These are phyloP conservation scores for Geranium incanum DNA, from an alignment of 441 rosid genomes.

Conservation along the genomic window DNA sequence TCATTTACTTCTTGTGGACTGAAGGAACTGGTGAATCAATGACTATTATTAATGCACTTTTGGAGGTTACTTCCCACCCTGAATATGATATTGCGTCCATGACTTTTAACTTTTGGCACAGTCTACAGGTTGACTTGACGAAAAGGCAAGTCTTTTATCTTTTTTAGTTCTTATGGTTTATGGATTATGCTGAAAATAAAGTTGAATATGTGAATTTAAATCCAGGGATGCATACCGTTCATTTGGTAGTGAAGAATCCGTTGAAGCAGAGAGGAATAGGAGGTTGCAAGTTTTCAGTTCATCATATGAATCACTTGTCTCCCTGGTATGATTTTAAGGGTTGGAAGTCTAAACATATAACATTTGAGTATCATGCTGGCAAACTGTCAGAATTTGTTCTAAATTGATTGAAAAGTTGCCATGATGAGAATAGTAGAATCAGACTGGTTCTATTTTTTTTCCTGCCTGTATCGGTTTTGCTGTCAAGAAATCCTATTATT, in stretches of 20 bases:
- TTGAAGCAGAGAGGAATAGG: constrained; percentile 80
- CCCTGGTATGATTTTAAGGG: constrained; percentile 59
- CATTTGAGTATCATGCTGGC: constrained; percentile 11
- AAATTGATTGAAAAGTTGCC: not conserved
- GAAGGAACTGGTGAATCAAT: constrained; percentile 88
- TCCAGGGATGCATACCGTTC: constrained; percentile 70
- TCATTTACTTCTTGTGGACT: constrained; percentile 15
- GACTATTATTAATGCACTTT: constrained; percentile 71
- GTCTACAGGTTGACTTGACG: constrained; percentile 83
- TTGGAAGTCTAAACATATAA: constrained; percentile 20
- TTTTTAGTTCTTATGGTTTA: constrained; percentile 17
- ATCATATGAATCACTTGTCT: constrained; percentile 78
- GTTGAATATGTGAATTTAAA: constrained; percentile 25
- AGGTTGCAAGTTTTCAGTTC: constrained; percentile 67
- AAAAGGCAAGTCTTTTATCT: constrained; percentile 48
- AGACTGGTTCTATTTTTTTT: not conserved
- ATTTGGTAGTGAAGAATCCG: constrained; percentile 57
- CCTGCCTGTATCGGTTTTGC: not conserved
- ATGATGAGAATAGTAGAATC: not conserved
- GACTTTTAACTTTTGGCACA: constrained; percentile 99
- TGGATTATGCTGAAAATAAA: constrained; percentile 18
- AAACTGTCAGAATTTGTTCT: not conserved
- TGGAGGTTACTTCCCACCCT: constrained; percentile 92
- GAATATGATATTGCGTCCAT: constrained; percentile 97
- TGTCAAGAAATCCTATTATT: not conserved